Percentiles rank a stretch among this genome's conserved stretches.
These are phyloP conservation scores for Botrytis tulipae DNA, from an alignment of 2,329 filamentous ascomycete genomes.

Conservation along the genomic window DNA sequence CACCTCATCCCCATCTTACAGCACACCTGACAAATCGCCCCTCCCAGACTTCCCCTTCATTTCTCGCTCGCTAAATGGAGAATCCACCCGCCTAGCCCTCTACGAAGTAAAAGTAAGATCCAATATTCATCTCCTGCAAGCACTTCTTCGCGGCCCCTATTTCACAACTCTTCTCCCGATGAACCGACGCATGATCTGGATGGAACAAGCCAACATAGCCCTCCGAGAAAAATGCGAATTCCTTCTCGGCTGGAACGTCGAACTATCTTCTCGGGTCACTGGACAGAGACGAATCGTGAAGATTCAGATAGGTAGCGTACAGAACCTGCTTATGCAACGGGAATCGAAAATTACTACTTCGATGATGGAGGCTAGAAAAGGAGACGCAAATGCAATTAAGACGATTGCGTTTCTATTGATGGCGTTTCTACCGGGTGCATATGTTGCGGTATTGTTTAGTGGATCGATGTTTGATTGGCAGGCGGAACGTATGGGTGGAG, in stretches of 20 bases:
- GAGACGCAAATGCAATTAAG: slow-evolving; percentile 1
- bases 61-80: slow-evolving; percentile 2
- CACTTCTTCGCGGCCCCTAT: neutral
- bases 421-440: neutral
- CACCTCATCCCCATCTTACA: neutral
- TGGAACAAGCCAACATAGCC: slow-evolving; percentile 1
- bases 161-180: neutral
- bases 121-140: slow-evolving; percentile 1
- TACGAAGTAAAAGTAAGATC: slow-evolving; percentile 8
- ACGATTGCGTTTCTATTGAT: neutral
- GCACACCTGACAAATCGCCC: neutral
- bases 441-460: slow-evolving; percentile 4
- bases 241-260: slow-evolving; percentile 7
- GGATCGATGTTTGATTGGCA: slow-evolving; percentile 17
- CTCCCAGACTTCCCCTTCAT: neutral
- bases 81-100: slow-evolving; percentile 6
- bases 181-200: neutral
- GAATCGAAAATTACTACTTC: slow-evolving; percentile 7
- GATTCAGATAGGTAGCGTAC: neutral
- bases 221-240: slow-evolving; percentile 12
- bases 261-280: neutral
- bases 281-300: slow-evolving; percentile 11
- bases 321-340: neutral
- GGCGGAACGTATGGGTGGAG: neutral
- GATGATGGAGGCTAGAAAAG: neutral